These are phyloP conservation scores for Kwoniella bestiolae DNA, from an alignment of 768 basidiomycete species.

Conservation along the genomic window DNA sequence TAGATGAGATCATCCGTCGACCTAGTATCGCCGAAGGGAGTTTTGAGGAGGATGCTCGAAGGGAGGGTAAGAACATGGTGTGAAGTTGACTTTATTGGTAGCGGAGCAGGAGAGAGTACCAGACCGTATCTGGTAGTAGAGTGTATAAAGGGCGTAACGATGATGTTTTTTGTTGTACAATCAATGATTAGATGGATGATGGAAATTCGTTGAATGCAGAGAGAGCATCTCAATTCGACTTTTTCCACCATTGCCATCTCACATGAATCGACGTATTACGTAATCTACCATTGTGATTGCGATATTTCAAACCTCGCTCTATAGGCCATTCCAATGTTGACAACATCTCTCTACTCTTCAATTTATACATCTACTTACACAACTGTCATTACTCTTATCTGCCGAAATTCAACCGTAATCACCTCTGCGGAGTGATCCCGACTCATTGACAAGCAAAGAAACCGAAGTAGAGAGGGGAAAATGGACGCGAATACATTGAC, in stretches of 20 bases:
- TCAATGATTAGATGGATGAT: background rate
- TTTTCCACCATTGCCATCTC: background rate
- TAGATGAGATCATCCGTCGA: slow-evolving; percentile 9
- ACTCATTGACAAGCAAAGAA: too few relatives aligned
- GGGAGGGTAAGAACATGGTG: slow-evolving; percentile 28
- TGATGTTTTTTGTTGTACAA: too few relatives aligned
- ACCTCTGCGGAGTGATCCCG: too few relatives aligned
- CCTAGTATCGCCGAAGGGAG: slow-evolving; percentile 1
- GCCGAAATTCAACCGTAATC: too few relatives aligned
- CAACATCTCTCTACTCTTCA: background rate
- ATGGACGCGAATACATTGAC: slow-evolving; percentile 44
- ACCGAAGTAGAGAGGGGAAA: too few relatives aligned
- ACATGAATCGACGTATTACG: too few relatives aligned
- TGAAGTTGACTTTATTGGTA: too few relatives aligned
- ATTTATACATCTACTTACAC: background rate
- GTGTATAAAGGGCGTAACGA: too few relatives aligned
- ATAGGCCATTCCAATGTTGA: too few relatives aligned
- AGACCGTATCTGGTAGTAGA: too few relatives aligned
- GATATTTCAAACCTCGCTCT: background rate
- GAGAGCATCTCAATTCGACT: background rate
- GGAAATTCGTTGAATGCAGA: background rate
- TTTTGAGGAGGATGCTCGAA: slow-evolving; percentile 30
- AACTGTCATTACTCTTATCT: background rate
- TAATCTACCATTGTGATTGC: background rate
- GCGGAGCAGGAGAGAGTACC: too few relatives aligned